Evolutionary conservation across 805 yeast species (phyloP), one percentile per base, ranked within the genome.

Genomic region (Myxozyma neglecta): DNA sequence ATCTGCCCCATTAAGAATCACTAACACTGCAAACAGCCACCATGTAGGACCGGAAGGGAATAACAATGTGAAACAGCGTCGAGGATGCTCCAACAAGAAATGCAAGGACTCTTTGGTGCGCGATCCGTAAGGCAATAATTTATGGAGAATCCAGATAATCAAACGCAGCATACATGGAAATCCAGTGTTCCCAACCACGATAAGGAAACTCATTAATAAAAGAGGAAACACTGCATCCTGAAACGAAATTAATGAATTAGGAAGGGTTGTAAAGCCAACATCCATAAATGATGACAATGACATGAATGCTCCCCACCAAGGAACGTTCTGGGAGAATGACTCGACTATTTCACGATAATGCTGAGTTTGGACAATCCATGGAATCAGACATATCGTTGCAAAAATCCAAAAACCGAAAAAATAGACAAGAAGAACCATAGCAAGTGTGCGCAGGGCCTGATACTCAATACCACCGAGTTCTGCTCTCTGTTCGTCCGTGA

Each of bases 401-500:
- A 87, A 74, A 3, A 88, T 62, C 70, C 89, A 90, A 70, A 90
- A 85, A 0, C 97, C 96, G 59, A 91, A 65, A 69, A 89, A 91
- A 71, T 89, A 94, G 6, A 73, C 61, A 0, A 84, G 71, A 13
- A 93, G 74, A 49, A 93, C 82, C 65, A 82, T 81, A 60, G 88
- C 84, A 59, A 94, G 76, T 9, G 91, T 76, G 70, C 90, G 90
- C 60, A 89, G 81, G 0, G 99, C 90, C 48, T 97, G 81, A 72
- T 94, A 94, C 71, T 94, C 99, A 14, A 94, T 97, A 53, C 99
- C 99, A 43, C 99, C 99, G 43, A 94, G 76, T 73, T 94, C 99
- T 61, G 89, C 96, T 70, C 90, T 91, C 73, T 94, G 98, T 29
- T 82, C 86, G 42, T 85, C 89, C 2, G 90, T 84, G 47, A 94